Conservation (phyloP, 2,329 filamentous ascomycete genomes). For the Xylariales sp. region DNA sequence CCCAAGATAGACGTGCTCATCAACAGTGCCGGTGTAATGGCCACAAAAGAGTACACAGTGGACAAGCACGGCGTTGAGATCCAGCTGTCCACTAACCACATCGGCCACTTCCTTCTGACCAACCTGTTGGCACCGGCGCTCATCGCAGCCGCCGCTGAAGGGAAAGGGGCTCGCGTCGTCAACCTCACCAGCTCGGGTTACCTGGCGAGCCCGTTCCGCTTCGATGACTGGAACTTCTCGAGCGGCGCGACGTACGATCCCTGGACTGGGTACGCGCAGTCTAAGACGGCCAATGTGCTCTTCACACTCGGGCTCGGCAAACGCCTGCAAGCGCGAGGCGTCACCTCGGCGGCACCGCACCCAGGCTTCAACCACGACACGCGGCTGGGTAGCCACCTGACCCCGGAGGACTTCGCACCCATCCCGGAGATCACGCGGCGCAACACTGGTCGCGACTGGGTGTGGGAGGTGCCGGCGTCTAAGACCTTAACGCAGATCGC, state of each 20-base stretch:
- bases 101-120: conserved; percentile 43
- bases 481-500: conserved; percentile 32
- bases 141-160: conserved; percentile 28
- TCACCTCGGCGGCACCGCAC: conserved; percentile 28
- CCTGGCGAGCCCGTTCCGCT: conserved; percentile 30
- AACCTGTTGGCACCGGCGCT: conserved; percentile 39
- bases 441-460: conserved; percentile 12
- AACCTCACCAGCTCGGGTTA: conserved; percentile 36
- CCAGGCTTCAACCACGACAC: conserved; percentile 16
- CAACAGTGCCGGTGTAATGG: conserved; percentile 19
- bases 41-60: conserved; percentile 15
- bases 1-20: conserved; percentile 18
- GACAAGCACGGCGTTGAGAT: conserved; percentile 26
- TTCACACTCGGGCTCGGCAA: conserved; percentile 29
- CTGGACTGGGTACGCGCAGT: conserved; percentile 41
- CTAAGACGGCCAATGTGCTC: conserved; percentile 43
- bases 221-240: conserved; percentile 35
- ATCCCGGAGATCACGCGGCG: conserved; percentile 21
- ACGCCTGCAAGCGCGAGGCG: conserved; percentile 21
- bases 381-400: neutral
- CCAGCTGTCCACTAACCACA: conserved; percentile 42
- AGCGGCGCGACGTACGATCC: conserved; percentile 30
- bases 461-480: conserved; percentile 13
- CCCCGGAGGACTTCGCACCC: conserved; percentile 1
- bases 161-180: conserved; percentile 32